Conservation (phyloP, 1,139 yeast genomes). For the Geotrichum macrosporum region DNA sequence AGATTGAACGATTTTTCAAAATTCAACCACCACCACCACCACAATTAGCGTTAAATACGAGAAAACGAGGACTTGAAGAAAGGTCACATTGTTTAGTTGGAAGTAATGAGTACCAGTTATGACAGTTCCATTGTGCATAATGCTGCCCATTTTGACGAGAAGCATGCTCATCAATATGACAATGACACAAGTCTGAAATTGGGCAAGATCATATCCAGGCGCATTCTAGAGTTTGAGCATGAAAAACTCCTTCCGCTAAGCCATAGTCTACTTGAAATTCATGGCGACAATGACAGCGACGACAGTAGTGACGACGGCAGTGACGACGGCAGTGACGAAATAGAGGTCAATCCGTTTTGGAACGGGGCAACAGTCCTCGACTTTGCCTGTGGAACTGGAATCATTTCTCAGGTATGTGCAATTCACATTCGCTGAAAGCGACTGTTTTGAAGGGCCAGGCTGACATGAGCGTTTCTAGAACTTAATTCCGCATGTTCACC, state of each 20-base stretch:
- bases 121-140: constrained; percentile 5
- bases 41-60: no score
- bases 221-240: constrained; percentile 20
- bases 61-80: no score
- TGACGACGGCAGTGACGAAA: no score
- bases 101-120: no score
- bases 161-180: constrained; percentile 17
- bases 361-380: constrained; percentile 30
- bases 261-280: no score
- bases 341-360: constrained; percentile 22
- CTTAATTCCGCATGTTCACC: constrained; percentile 29
- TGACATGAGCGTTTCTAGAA: constrained; percentile 4
- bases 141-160: constrained; percentile 7
- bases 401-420: constrained; percentile 24
- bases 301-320: no score
- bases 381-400: constrained; percentile 36
- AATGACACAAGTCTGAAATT: constrained; percentile 40
- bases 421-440: no score
- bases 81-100: no score
- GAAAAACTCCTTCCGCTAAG: neutral
- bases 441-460: no score
- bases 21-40: no score
- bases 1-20: no score
- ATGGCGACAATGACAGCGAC: no score
- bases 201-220: constrained; percentile 33